Conservation (phyloP, 805 yeast genomes). For the Zygosaccharomyces gambellarensis region DNA sequence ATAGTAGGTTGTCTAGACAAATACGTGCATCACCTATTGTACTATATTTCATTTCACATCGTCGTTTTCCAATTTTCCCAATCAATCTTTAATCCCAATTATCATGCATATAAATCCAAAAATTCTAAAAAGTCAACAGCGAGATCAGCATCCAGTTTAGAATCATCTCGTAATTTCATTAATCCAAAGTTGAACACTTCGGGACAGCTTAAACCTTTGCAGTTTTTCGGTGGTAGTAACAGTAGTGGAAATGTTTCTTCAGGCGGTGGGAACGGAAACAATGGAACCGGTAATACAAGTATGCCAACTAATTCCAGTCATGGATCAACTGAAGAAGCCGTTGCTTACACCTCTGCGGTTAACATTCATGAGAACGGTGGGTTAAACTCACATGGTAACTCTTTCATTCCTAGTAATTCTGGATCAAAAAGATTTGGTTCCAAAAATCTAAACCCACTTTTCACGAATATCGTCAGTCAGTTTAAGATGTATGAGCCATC, state of each 20-base stretch:
- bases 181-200: conserved; percentile 8
- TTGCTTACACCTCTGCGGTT: background rate
- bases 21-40: conserved; percentile 17
- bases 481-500: conserved; percentile 25
- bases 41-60: conserved; percentile 30
- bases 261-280: background rate
- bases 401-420: background rate
- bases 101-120: conserved; percentile 9
- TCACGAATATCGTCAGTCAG: conserved; percentile 21
- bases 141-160: conserved; percentile 2
- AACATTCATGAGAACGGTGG: conserved; percentile 1
- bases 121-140: conserved; percentile 4
- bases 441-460: conserved; percentile 14
- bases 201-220: conserved; percentile 7
- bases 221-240: background rate
- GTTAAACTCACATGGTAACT: background rate
- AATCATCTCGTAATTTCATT: conserved; percentile 3
- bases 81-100: conserved; percentile 14
- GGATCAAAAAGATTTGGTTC: background rate
- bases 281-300: background rate
- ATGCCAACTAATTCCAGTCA: background rate
- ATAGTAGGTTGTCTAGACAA: conserved; percentile 11
- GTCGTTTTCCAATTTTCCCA: conserved; percentile 23
- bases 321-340: background rate
- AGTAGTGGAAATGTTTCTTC: background rate